Evolutionary conservation across 2,329 filamentous ascomycete genomes (phyloP).

Genomic region (Sporothrix inflata): DNA sequence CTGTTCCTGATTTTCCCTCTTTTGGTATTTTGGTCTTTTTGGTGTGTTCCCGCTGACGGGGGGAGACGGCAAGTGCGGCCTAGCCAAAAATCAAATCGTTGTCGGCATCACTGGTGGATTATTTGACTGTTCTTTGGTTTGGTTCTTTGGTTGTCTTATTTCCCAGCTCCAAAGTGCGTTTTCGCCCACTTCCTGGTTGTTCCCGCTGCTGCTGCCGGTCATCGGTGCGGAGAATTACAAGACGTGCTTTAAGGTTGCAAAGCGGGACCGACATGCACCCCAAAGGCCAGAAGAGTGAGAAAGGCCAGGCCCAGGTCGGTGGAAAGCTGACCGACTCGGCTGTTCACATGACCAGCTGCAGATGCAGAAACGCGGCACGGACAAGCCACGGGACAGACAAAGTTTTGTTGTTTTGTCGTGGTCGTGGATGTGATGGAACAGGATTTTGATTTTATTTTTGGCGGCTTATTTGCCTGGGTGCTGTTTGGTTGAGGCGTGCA

Average conservation of each 20-base stretch:
- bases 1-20: background rate
- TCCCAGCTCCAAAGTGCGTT: background rate
- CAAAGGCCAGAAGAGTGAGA: background rate
- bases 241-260: background rate
- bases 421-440: background rate
- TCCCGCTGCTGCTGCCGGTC: slow-evolving; percentile 14
- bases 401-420: background rate
- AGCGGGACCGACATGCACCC: background rate
- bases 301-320: background rate
- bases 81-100: background rate
- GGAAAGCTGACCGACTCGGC: slow-evolving; percentile 11
- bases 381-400: background rate
- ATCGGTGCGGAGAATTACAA: slow-evolving; percentile 23
- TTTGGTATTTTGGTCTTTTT: background rate
- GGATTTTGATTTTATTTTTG: background rate
- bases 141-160: background rate
- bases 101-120: slow-evolving; percentile 1
- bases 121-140: background rate
- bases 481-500: background rate
- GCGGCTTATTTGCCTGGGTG: background rate
- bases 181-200: background rate
- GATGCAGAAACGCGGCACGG: background rate
- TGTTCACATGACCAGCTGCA: slow-evolving; percentile 18
- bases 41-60: background rate
- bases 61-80: background rate